phyloP scores from a whole-genome alignment of 2,329 filamentous ascomycete species.

The Trichophaea hybrida region DNA sequence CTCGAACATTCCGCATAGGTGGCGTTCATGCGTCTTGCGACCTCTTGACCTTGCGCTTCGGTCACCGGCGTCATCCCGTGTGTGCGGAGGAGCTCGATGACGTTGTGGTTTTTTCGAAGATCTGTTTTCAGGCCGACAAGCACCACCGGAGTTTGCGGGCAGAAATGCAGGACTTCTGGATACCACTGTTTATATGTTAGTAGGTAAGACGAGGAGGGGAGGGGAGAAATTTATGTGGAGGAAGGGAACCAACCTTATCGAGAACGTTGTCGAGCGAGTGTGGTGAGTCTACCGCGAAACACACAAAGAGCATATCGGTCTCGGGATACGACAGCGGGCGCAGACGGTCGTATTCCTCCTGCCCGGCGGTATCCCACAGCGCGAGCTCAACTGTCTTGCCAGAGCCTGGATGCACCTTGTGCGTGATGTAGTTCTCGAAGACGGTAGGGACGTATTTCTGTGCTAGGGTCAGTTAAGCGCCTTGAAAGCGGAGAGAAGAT shows the following conservation, averaged over 20 bases:
- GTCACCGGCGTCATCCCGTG: slow-evolving; percentile 94
- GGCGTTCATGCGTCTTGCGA: slow-evolving; percentile 87
- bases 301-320: slow-evolving; percentile 94
- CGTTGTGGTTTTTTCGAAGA: slow-evolving; percentile 84
- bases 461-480: neutral
- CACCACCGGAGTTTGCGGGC: slow-evolving; percentile 88
- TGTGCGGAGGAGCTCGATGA: slow-evolving; percentile 96
- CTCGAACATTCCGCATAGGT: slow-evolving; percentile 97
- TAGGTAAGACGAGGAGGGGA: slow-evolving; percentile 8
- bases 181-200: slow-evolving; percentile 60
- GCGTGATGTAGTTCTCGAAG: slow-evolving; percentile 99
- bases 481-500: neutral
- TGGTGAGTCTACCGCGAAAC: slow-evolving; percentile 97
- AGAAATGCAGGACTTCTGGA: slow-evolving; percentile 96
- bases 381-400: slow-evolving; percentile 94
- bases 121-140: slow-evolving; percentile 95
- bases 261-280: slow-evolving; percentile 97
- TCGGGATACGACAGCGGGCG: slow-evolving; percentile 94
- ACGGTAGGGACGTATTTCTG: slow-evolving; percentile 99
- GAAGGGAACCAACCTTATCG: slow-evolving; percentile 70
- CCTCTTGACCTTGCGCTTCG: slow-evolving; percentile 69
- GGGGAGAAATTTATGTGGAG: too few species aligned
- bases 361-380: slow-evolving; percentile 94
- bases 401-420: slow-evolving; percentile 71
- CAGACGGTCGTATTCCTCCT: slow-evolving; percentile 95